phyloP scores from a whole-genome alignment of 805 yeast species.

The Nakazawaea ishiwadae region DNA sequence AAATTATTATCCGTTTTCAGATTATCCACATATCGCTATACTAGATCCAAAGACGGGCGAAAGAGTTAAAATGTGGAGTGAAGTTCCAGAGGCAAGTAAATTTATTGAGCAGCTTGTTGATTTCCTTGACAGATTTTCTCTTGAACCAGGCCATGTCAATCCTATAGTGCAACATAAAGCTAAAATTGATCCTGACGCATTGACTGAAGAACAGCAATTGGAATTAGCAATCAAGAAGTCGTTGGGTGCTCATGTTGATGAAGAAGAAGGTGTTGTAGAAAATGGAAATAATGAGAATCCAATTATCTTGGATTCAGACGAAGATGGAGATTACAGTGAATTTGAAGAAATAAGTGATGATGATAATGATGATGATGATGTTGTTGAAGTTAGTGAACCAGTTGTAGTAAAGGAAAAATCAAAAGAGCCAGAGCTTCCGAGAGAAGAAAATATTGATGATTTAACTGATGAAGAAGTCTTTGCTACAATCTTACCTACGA shows the following conservation, averaged over 20 bases:
- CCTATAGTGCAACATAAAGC: slow-evolving; percentile 62
- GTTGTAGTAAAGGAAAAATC: neutral
- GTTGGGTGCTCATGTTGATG: slow-evolving; percentile 32
- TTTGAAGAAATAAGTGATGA: slow-evolving; percentile 16
- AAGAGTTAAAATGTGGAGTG: slow-evolving; percentile 72
- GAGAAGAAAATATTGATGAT: slow-evolving; percentile 16
- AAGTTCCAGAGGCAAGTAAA: slow-evolving; percentile 51
- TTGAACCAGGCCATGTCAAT: slow-evolving; percentile 58
- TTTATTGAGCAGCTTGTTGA: slow-evolving; percentile 69
- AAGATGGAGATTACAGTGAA: slow-evolving; percentile 18
- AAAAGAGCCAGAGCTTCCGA: neutral
- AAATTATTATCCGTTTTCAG: slow-evolving; percentile 65
- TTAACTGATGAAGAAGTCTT: slow-evolving; percentile 39
- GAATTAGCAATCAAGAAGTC: slow-evolving; percentile 71
- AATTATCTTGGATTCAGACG: slow-evolving; percentile 17
- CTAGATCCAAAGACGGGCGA: slow-evolving; percentile 97
- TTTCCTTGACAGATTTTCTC: slow-evolving; percentile 61
- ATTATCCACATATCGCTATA: slow-evolving; percentile 85
- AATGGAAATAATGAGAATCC: slow-evolving; percentile 21
- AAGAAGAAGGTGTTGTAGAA: slow-evolving; percentile 23
- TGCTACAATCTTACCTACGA: slow-evolving; percentile 42
- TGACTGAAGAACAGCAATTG: slow-evolving; percentile 83
- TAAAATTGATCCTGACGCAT: slow-evolving; percentile 54
- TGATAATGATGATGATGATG: slow-evolving; percentile 13
- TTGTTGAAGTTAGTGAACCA: neutral